Evolutionary conservation across 2,329 filamentous ascomycete genomes (phyloP).

Genomic region (Trichothecium roseum): DNA sequence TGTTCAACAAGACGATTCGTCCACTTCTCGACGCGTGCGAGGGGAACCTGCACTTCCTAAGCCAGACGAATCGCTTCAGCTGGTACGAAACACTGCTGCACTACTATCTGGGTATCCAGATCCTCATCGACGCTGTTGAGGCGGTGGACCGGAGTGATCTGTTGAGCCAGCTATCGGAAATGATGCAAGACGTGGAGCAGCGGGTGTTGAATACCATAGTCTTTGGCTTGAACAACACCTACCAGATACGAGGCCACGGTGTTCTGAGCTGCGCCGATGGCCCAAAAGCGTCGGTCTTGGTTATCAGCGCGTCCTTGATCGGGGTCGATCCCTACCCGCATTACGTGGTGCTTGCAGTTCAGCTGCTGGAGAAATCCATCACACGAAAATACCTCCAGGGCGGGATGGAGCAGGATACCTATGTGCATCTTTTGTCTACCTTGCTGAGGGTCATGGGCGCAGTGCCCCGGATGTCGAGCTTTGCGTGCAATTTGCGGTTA

Average conservation of each 20-base stretch:
- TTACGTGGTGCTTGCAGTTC: not conserved
- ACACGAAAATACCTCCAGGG: not conserved
- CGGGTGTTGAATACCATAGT: slow-evolving; percentile 7
- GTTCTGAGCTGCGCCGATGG: no score
- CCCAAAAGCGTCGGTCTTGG: no score
- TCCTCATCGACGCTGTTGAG: slow-evolving; percentile 5
- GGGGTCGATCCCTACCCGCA: slow-evolving; percentile 2
- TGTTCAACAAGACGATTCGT: slow-evolving; percentile 1
- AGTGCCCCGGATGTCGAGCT: not conserved
- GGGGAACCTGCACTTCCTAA: slow-evolving; percentile 4
- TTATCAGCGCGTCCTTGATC: not conserved
- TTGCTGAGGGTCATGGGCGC: not conserved
- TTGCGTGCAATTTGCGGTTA: no score
- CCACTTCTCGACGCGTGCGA: slow-evolving; percentile 6
- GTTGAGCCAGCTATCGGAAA: slow-evolving; percentile 1
- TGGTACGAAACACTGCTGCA: slow-evolving; percentile 7
- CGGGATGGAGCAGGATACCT: not conserved
- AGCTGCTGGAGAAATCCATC: not conserved
- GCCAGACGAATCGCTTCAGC: slow-evolving; percentile 2
- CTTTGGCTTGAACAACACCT: slow-evolving; percentile 7
- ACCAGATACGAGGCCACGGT: not conserved
- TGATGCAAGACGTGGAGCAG: slow-evolving; percentile 5
- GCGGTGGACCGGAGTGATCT: not conserved
- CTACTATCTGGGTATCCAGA: slow-evolving; percentile 6
- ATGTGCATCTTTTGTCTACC: not conserved